Evolutionary conservation across 768 basidiomycete species (phyloP).

Genomic region (Mycena galericulata): DNA sequence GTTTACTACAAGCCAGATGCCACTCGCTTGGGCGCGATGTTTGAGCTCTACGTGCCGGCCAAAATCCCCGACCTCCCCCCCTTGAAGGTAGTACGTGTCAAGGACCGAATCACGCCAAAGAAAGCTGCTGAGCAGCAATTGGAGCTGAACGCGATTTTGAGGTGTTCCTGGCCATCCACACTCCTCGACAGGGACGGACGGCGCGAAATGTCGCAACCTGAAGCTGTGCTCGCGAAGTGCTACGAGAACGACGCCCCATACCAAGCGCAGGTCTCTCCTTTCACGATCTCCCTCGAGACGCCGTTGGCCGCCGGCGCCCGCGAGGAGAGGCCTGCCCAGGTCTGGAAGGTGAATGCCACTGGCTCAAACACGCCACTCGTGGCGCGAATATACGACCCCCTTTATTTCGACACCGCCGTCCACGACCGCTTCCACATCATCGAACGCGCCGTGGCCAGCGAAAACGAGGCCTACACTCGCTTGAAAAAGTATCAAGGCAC

Average conservation of each 20-base stretch:
- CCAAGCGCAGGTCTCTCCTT: too few species aligned
- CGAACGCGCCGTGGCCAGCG: background rate
- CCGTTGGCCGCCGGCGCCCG: background rate
- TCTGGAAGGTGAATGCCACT: background rate
- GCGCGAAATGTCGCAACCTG: background rate
- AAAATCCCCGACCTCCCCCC: too few species aligned
- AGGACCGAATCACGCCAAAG: background rate
- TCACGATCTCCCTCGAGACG: background rate
- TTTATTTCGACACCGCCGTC: background rate
- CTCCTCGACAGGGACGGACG: too few species aligned
- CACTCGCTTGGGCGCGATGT: too few species aligned
- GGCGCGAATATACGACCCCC: background rate
- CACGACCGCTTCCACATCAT: background rate
- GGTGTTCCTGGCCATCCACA: too few species aligned
- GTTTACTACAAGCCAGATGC: too few species aligned
- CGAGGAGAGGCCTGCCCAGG: background rate
- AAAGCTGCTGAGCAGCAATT: too few species aligned
- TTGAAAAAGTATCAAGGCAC: background rate
- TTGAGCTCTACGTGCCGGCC: too few species aligned
- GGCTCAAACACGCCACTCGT: background rate
- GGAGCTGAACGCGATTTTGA: too few species aligned
- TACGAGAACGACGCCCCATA: background rate
- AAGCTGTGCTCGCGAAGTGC: background rate
- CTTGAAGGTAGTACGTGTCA: too few species aligned
- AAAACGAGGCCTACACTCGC: conserved; percentile 1